Base-by-base conservation (phyloP, 1,139 yeast species). In the Zygoascus hellenicus region DNA sequence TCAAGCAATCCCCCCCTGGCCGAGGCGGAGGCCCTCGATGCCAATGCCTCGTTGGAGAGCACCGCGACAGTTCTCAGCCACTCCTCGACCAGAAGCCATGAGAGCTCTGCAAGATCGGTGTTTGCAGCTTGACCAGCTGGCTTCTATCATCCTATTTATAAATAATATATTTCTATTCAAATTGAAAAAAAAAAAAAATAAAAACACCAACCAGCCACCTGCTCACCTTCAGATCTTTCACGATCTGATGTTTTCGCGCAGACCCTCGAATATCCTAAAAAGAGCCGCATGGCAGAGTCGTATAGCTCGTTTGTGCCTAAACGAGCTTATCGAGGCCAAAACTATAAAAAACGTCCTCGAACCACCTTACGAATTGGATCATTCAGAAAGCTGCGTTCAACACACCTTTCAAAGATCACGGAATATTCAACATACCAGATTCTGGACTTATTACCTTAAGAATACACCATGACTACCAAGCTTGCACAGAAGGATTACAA, bases 401-500 rank as follows among this genome's bases (percentile, higher is more conserved):
- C 39, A 36, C 39, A 17, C 13, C 30, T 16, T 36, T 19, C 29
- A 5, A 16, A 31, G 19, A 22, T 7, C 2, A 37, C 31, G 5
- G 13, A 31, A n/a, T 37, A 37, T 15, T 37, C 26, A 22, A 22
- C 26, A 22, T 31, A 31, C 15, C 7, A 5, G 15, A 14, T 35
- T 35, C 17, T 13, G 26, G 4, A 7, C 4, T 4, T 5, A 22
- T 22, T 28, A 31, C 26, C 30, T 14, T 42, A 28, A 17, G 11
- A 29, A 36, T 43, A 37, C 44, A 58, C 43, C 40, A 60, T 60
- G 62, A 46, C 63, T 30, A 47, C 65, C 48, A 65, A 64, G 51
- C 64, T 67, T 13, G 71, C 71, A 6, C 65, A 66, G 40, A 67
- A 67, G 58, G 61, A 67, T 51, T 68, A 58, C 57, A 55, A 63